These are phyloP conservation scores for Saccharomyces hybrid DNA, from an alignment of 1,139 yeast species.

Conservation along the genomic window DNA sequence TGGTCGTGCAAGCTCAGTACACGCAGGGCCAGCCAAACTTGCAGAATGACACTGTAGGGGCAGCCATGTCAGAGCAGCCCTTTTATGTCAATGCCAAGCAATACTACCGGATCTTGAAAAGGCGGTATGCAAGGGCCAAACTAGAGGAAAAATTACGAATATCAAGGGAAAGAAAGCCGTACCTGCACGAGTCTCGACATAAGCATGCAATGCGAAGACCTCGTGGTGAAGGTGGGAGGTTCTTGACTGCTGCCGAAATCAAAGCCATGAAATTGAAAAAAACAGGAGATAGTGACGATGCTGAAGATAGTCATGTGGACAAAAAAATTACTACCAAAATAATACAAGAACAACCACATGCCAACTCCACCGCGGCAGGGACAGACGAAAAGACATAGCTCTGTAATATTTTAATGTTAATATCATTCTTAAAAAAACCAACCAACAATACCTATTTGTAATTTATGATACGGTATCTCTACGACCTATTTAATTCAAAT, in stretches of 20 bases:
- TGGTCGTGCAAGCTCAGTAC: background rate
- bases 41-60: background rate
- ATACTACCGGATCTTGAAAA: constrained; percentile 84
- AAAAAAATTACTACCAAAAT: background rate
- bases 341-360: background rate
- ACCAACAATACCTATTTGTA: background rate
- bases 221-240: constrained; percentile 97
- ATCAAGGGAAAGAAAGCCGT: constrained; percentile 87
- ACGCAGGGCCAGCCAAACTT: background rate
- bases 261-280: constrained; percentile 30
- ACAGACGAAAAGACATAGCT: background rate
- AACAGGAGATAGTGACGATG: background rate
- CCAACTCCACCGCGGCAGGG: background rate
- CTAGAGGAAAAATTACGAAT: constrained; percentile 82
- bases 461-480: background rate
- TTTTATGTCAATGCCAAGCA: constrained; percentile 97
- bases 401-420: background rate
- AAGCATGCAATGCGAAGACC: constrained; percentile 99
- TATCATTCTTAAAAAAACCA: background rate
- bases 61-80: constrained; percentile 57
- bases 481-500: background rate
- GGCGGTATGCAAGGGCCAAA: constrained; percentile 89
- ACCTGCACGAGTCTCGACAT: constrained; percentile 93
- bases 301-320: constrained; percentile 8
- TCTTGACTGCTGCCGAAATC: constrained; percentile 92